Base-by-base conservation (phyloP, 257 asterid species). In the Solanum chilense region DNA sequence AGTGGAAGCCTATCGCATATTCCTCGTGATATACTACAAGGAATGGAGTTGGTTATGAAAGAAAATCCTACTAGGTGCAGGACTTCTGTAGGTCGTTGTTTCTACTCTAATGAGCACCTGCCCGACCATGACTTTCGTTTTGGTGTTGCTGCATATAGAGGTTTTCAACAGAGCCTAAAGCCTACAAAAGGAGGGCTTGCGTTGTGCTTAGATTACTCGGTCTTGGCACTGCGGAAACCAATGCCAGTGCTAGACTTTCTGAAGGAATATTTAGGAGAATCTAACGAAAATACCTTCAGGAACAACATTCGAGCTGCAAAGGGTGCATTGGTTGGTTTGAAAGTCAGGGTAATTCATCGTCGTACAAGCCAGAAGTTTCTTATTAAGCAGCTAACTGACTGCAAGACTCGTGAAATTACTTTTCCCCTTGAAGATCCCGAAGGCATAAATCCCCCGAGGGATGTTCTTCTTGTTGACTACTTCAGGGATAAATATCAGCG, bases 11-110 rank as follows among this genome's bases (percentile, higher is more conserved):
- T 87, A 42, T 16, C 92, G 0, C 7, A 68, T 13, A 76, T 87
- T 60, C 98, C 98, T 85, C 98, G 95, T 58, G 93, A 92, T 85
- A 87, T 87, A 85, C 89, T 94, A 39, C 97, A 94, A 25, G 95
- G 92, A n/a, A 88, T 95, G 95, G 98, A 92, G 80, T 64, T 93
- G 89, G 95, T 94, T 4, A 89, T 95, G 94, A 94, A 94, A 86
- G 97, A 93, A 52, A 95, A 95, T 81, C 98, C 97, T 69, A 52
- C 90, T 8, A 91, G 89, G 76, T 62, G 1, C 41, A 88, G 95
- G 81, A 88, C 91, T 7, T 4, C 52, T 23, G 89, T 88, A 37
- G 98, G 97, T 12, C 87, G 92, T 33, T 87, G 91, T 86, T 93
- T 90, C 82, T 94, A 88, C 88, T 83, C 94, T 18, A 7, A 70